Conservation (phyloP, 148 eudicot genomes). For the Mesembryanthemum crystallinum region DNA sequence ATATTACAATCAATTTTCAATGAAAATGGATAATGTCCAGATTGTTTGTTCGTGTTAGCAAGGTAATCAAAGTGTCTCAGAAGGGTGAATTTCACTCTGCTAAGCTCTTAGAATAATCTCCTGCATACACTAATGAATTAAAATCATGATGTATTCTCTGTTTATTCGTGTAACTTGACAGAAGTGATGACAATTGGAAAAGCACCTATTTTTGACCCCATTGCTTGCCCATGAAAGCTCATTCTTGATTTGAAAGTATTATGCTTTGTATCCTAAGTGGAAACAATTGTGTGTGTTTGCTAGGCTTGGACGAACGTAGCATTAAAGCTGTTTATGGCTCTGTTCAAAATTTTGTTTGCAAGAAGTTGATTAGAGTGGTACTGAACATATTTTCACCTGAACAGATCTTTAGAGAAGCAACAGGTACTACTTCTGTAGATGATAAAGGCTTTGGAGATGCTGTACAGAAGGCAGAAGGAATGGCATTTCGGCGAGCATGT, state of each 20-base stretch:
- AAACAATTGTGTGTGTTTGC: neutral
- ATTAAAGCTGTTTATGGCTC: too few relatives aligned
- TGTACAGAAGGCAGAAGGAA: slow-evolving; percentile 91
- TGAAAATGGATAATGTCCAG: too few relatives aligned
- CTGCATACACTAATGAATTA: too few relatives aligned
- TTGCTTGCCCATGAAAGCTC: neutral
- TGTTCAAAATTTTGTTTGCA: too few relatives aligned
- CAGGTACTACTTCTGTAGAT: slow-evolving; percentile 59
- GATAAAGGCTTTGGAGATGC: slow-evolving; percentile 75
- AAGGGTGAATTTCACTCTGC: too few relatives aligned
- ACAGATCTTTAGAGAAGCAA: slow-evolving; percentile 81
- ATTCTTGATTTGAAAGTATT: neutral
- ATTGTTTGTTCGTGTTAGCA: too few relatives aligned
- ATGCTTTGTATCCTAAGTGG: neutral
- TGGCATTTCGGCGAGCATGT: slow-evolving; percentile 99
- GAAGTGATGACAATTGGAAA: neutral
- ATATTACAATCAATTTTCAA: too few relatives aligned
- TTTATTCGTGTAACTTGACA: neutral
- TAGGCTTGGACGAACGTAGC: too few relatives aligned
- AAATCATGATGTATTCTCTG: neutral
- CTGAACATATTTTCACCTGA: slow-evolving; percentile 15
- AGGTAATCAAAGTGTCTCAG: too few relatives aligned
- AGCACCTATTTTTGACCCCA: neutral
- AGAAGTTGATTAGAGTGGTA: neutral
- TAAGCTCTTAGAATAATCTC: neutral